Evolutionary conservation across 1,139 yeast species (phyloP).

Genomic region (Debaryomyces sp.): DNA sequence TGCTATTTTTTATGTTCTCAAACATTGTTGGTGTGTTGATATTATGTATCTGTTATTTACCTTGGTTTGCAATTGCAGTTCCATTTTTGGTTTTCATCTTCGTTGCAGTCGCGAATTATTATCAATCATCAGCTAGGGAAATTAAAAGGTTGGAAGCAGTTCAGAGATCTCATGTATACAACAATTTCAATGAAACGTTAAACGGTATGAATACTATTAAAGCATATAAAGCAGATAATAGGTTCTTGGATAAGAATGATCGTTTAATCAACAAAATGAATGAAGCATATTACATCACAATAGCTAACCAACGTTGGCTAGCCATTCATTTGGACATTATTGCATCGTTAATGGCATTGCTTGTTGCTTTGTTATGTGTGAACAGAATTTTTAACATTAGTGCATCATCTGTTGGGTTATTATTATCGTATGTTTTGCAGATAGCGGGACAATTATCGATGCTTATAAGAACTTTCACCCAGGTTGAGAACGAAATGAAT

Average conservation of each 20-base stretch:
- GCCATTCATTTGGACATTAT: slow-evolving; percentile 61
- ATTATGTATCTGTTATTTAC: slow-evolving; percentile 68
- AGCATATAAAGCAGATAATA: slow-evolving; percentile 52
- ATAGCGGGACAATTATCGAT: slow-evolving; percentile 51
- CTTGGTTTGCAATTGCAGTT: slow-evolving; percentile 74
- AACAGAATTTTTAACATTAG: slow-evolving; percentile 61
- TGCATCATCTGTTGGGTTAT: slow-evolving; percentile 72
- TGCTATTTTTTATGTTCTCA: slow-evolving; percentile 52
- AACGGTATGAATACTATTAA: slow-evolving; percentile 73
- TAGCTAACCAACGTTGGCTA: slow-evolving; percentile 81
- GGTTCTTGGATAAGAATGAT: slow-evolving; percentile 56
- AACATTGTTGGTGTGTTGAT: slow-evolving; percentile 64
- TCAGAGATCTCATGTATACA: slow-evolving; percentile 42
- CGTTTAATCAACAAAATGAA: slow-evolving; percentile 61
- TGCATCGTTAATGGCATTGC: slow-evolving; percentile 48
- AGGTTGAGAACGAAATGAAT: slow-evolving; percentile 80
- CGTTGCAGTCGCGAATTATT: slow-evolving; percentile 57
- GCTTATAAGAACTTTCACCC: slow-evolving; percentile 58
- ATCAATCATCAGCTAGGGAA: slow-evolving; percentile 46
- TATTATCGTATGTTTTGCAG: slow-evolving; percentile 60
- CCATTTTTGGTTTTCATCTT: slow-evolving; percentile 54
- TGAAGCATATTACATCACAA: slow-evolving; percentile 67
- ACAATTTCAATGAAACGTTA: slow-evolving; percentile 75
- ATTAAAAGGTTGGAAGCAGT: slow-evolving; percentile 46
- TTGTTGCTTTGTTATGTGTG: slow-evolving; percentile 62